Evolutionary conservation across 495 filamentous ascomycete genomes (phyloP).

Genomic region (Podospora pseudopauciseta): DNA sequence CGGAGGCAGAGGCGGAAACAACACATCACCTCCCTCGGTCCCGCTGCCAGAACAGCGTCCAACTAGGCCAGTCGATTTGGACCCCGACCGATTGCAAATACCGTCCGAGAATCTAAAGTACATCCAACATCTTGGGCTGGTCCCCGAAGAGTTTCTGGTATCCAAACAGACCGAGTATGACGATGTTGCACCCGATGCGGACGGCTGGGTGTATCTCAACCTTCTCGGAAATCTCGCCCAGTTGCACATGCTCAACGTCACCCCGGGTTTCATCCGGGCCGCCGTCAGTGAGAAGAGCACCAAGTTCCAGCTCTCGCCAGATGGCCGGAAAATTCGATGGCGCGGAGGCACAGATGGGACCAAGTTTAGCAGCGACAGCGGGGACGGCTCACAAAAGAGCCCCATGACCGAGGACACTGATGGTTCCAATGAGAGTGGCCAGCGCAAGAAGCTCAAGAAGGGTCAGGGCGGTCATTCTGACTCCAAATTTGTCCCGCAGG

Average conservation of each 20-base stretch:
- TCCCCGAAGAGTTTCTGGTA: slow-evolving; percentile 42
- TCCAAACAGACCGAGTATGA: slow-evolving; percentile 16
- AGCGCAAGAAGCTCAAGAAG: slow-evolving; percentile 42
- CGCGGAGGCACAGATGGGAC: slow-evolving; percentile 60
- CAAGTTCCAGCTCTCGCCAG: slow-evolving; percentile 67
- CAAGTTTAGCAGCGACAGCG: slow-evolving; percentile 54
- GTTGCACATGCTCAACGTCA: slow-evolving; percentile 73
- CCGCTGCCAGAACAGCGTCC: slow-evolving; percentile 60
- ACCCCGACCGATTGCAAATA: slow-evolving; percentile 62
- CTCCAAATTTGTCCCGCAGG: slow-evolving; percentile 37
- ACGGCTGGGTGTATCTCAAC: slow-evolving; percentile 80
- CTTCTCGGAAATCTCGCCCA: slow-evolving; percentile 76
- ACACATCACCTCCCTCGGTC: slow-evolving; percentile 42
- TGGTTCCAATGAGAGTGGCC: slow-evolving; percentile 32
- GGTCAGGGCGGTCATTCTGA: slow-evolving; percentile 22
- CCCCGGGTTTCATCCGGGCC: slow-evolving; percentile 64
- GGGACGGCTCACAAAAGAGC: slow-evolving; percentile 40
- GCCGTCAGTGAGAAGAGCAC: slow-evolving; percentile 62
- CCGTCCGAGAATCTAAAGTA: slow-evolving; percentile 72
- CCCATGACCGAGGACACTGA: slow-evolving; percentile 42
- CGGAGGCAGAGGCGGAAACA: slow-evolving; percentile 28
- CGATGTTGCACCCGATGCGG: slow-evolving; percentile 49
- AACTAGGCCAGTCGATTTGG: slow-evolving; percentile 67
- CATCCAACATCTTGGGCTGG: slow-evolving; percentile 65
- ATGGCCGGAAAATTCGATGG: slow-evolving; percentile 74